Base-by-base conservation (phyloP, 192 early-diverging fungal species). In the Backusella luteola region DNA sequence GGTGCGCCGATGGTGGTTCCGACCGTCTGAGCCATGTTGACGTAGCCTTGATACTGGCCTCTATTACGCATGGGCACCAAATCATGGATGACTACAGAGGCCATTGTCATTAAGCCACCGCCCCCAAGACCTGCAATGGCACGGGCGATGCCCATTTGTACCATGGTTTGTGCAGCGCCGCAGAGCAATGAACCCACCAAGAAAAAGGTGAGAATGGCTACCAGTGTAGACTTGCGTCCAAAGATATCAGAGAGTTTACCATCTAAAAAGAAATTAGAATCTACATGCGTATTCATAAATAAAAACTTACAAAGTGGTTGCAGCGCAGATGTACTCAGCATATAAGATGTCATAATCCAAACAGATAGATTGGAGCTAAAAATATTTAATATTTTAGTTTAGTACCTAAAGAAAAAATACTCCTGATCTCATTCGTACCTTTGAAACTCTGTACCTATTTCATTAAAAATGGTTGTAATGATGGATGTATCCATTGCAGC, bases 201-300 rank as follows among this genome's bases (percentile, higher is more conserved):
- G 77, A 99, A 99, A 34, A 94, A 81, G n/a, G 84, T 66, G 52
- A 95, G 85, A 0, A 96, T 93, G 34, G 89, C 86, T 0, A 96
- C 74, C 42, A 97, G 91, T 26, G 88, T 88, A 23, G 85, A 67
- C 76, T 95, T 94, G 39, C 86, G 79, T 6, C 89, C 89, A 79
- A 97, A 93, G 53, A 98, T 96, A 76, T 98, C 96, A 67, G 92
- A 89, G 38, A 98, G 85, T 69, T 93, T 90, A 66, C 95, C 96
- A 81, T 96, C 80, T 81, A 68, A 49, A n/a, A 41, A 56, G 7
- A 5, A 19, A 26, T 44, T n/a, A 35, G 6, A 32, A 3, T 3
- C 14, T n/a, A 8, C 0, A 42, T 41, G 26, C 38, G 26, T 23
- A 41, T 6, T 70, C 12, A 71, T 32, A 44, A 4, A 44, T 56